Conservation (phyloP, 2,329 filamentous ascomycete genomes). For the Ophiostoma ulmi region DNA sequence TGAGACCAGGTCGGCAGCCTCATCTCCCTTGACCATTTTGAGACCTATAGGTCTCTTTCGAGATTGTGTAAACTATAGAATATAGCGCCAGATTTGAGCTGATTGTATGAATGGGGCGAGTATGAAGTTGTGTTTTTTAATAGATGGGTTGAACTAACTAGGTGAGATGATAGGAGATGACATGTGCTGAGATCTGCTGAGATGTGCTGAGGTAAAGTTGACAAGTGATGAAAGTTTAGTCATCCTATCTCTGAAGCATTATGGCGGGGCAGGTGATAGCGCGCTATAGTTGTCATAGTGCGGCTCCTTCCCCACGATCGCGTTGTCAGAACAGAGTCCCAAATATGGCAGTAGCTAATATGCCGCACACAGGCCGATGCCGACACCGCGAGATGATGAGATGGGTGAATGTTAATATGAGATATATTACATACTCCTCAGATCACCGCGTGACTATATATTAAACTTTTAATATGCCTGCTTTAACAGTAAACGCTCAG, state of each 20-base stretch:
- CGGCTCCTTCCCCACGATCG: slow-evolving; percentile 23
- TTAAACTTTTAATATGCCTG: too few relatives aligned
- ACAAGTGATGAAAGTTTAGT: neutral
- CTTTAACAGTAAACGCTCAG: neutral
- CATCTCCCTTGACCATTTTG: slow-evolving; percentile 22
- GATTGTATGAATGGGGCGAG: neutral
- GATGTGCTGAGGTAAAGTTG: neutral
- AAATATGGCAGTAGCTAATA: neutral
- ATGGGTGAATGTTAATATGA: neutral
- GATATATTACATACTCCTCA: neutral
- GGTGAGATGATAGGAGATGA: neutral
- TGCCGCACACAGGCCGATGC: neutral
- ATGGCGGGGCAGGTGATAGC: neutral
- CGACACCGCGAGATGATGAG: neutral
- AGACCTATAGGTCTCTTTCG: neutral
- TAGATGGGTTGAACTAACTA: too few relatives aligned
- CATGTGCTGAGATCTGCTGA: neutral
- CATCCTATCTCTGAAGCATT: neutral
- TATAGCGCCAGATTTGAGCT: neutral
- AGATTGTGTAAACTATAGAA: neutral
- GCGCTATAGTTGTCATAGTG: neutral
- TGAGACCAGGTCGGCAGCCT: slow-evolving; percentile 24
- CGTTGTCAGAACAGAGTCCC: slow-evolving; percentile 1
- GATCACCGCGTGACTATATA: neutral
- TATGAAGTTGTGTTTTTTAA: neutral